A percentile compares a stretch with the other conserved stretches of the same genome.
phyloP scores from a whole-genome alignment of 2,329 filamentous ascomycete genomes.

The Aspergillus neotritici region DNA sequence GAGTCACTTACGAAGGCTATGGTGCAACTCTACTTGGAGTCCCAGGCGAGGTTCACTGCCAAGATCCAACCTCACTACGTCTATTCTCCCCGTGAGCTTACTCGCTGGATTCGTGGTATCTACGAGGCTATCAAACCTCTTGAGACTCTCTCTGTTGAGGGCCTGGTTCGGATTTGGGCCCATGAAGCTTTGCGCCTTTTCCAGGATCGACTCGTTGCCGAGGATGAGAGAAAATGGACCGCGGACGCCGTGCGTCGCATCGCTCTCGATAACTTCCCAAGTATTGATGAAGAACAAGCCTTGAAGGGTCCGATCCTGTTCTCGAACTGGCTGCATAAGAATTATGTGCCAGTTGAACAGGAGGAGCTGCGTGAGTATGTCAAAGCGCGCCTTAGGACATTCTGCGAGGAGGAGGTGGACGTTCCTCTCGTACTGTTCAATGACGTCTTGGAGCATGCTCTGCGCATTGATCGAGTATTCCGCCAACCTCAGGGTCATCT shows the following conservation, averaged over 20 bases:
- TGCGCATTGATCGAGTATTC: constrained; percentile 98
- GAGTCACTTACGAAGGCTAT: constrained; percentile 93
- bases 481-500: constrained; percentile 96
- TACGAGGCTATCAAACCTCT: constrained; percentile 95
- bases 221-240: constrained; percentile 94
- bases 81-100: constrained; percentile 97
- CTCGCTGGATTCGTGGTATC: constrained; percentile 92
- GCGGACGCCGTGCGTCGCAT: constrained; percentile 80
- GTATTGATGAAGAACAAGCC: constrained; percentile 83
- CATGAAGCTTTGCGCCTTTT: constrained; percentile 95
- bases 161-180: constrained; percentile 93
- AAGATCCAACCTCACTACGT: constrained; percentile 98
- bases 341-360: constrained; percentile 94
- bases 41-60: constrained; percentile 88
- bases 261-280: constrained; percentile 87
- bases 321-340: constrained; percentile 98
- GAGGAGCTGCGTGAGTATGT: constrained; percentile 95
- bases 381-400: constrained; percentile 92
- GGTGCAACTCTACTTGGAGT: constrained; percentile 94
- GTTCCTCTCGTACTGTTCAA: constrained; percentile 99
- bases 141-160: constrained; percentile 81
- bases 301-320: constrained; percentile 91
- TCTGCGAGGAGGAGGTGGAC: constrained; percentile 99
- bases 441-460: constrained; percentile 93
- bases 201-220: constrained; percentile 90